phyloP scores from a whole-genome alignment of 2,329 filamentous ascomycete species.

The Fusarium transvaalense region DNA sequence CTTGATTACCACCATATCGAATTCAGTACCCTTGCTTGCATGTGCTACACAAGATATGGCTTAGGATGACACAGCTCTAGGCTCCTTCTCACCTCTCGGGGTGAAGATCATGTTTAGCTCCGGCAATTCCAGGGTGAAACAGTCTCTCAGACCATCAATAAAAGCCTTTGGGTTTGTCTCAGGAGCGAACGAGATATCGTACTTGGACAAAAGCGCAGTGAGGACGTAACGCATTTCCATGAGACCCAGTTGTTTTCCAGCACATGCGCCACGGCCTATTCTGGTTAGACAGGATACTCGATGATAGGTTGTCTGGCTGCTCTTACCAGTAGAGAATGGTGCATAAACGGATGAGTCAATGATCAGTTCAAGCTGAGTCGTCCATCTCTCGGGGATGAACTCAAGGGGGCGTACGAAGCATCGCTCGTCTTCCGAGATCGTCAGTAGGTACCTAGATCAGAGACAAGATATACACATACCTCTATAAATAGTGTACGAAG shows the following conservation, averaged over 20 bases:
- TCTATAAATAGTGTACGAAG: slow-evolving; percentile 24
- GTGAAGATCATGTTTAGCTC: slow-evolving; percentile 13
- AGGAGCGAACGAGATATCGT: slow-evolving; percentile 14
- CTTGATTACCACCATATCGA: background rate
- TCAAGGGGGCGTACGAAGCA: slow-evolving; percentile 25
- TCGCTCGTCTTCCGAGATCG: slow-evolving; percentile 5
- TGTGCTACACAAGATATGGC: fast-evolving
- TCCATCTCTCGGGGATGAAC: slow-evolving; percentile 39
- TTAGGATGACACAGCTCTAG: fast-evolving
- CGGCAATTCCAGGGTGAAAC: slow-evolving; percentile 27
- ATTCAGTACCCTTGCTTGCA: background rate
- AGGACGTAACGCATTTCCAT: slow-evolving; percentile 39
- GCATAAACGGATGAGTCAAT: slow-evolving; percentile 21
- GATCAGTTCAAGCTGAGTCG: slow-evolving; percentile 17
- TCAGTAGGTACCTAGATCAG: background rate
- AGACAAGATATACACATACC: background rate
- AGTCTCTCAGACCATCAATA: slow-evolving; percentile 17
- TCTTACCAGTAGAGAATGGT: slow-evolving; percentile 28
- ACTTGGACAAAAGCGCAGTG: slow-evolving; percentile 17
- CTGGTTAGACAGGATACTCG: background rate
- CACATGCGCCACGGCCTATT: slow-evolving; percentile 28
- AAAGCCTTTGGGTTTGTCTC: background rate
- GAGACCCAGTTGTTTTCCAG: slow-evolving; percentile 35
- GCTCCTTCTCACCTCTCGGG: background rate
- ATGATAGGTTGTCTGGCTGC: fast-evolving